Evolutionary conservation across 371 early-diverging fungal genomes (phyloP).

Genomic region (Dichotomocladium elegans): DNA sequence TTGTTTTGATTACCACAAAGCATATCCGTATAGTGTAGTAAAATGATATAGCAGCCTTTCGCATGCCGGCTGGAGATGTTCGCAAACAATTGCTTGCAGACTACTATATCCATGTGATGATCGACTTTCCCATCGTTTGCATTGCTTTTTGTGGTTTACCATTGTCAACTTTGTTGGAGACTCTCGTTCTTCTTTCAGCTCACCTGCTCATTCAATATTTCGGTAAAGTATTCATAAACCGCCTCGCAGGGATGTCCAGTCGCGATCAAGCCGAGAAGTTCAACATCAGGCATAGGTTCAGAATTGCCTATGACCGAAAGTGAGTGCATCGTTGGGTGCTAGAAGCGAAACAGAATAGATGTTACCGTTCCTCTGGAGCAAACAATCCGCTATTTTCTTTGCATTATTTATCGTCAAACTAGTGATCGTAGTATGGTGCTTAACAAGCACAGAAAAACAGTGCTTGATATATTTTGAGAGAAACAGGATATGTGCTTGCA

Average conservation of each 20-base stretch:
- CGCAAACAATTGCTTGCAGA: neutral
- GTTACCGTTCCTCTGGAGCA: slow-evolving; percentile 1
- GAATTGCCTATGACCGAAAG: neutral
- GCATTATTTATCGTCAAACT: neutral
- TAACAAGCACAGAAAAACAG: neutral
- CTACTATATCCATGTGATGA: neutral
- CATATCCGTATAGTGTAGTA: neutral
- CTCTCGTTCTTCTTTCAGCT: no score
- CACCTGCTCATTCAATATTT: slow-evolving; percentile 1
- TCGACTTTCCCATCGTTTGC: slow-evolving; percentile 4
- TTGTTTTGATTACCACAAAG: neutral
- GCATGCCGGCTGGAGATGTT: slow-evolving; percentile 5
- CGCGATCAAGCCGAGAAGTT: slow-evolving; percentile 3
- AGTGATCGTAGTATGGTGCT: slow-evolving; percentile 3
- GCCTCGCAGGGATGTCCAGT: slow-evolving; percentile 7
- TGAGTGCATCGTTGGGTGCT: neutral
- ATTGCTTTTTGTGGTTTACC: neutral
- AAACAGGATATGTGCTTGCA: slow-evolving; percentile 2
- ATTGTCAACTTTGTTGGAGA: neutral
- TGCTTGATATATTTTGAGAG: slow-evolving; percentile 4
- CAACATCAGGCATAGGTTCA: slow-evolving; percentile 6
- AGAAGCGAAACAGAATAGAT: neutral
- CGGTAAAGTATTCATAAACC: slow-evolving; percentile 4
- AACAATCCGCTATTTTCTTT: neutral
- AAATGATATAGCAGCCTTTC: slow-evolving; percentile 1